Conservation (phyloP, 257 asterid genomes). For the Forsythia suspensa region DNA sequence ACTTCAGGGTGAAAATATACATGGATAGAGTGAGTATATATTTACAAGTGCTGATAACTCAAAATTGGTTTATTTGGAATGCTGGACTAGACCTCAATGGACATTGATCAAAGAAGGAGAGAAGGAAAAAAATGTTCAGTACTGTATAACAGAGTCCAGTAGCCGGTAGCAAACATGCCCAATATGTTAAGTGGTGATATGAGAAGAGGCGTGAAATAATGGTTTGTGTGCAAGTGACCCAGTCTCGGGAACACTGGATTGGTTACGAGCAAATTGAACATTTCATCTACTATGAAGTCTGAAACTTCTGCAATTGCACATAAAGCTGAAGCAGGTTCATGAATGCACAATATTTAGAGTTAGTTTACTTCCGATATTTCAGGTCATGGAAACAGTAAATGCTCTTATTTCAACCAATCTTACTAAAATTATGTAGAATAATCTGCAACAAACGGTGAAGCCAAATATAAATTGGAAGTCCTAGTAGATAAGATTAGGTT, state of each 20-base stretch:
- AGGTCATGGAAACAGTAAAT: no score
- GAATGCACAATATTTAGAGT: background rate
- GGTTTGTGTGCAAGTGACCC: background rate
- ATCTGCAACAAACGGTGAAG: background rate
- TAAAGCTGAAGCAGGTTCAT: background rate
- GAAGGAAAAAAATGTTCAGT: background rate
- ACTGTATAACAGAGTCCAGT: background rate
- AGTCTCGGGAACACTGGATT: background rate
- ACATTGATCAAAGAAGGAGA: background rate
- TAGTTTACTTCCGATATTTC: no score
- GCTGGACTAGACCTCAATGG: background rate
- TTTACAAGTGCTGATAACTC: background rate
- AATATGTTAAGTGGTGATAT: background rate
- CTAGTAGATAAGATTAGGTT: background rate
- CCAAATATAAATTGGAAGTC: background rate
- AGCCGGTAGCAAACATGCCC: background rate
- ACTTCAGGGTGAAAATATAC: background rate
- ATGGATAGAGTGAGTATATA: background rate
- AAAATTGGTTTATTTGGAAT: background rate
- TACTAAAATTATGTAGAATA: background rate
- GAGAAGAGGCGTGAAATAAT: background rate
- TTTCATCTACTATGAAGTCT: background rate
- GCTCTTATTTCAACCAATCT: no score
- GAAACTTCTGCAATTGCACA: background rate
- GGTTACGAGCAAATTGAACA: background rate